These are phyloP conservation scores for Metschnikowia amazonensis DNA, from an alignment of 805 yeast species.

Conservation along the genomic window DNA sequence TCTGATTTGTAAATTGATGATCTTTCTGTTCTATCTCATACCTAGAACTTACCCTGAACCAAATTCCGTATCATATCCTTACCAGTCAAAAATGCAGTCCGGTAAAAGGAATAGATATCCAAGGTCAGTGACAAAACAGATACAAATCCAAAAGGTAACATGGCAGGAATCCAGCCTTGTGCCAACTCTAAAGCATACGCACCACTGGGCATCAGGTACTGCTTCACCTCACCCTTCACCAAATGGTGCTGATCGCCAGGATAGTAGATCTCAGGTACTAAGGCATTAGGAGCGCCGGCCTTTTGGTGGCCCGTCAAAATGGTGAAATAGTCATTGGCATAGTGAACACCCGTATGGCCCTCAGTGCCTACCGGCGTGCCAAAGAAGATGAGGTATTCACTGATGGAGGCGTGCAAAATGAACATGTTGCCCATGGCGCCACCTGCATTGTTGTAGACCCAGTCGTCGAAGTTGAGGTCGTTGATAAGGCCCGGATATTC, in stretches of 20 bases:
- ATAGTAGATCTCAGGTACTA: conserved; percentile 62
- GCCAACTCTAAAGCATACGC: conserved; percentile 91
- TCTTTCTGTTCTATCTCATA: no score
- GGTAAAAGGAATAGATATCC: conserved; percentile 64
- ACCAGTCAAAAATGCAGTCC: conserved; percentile 74
- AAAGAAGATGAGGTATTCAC: conserved; percentile 89
- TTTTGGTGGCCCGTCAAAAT: conserved; percentile 75
- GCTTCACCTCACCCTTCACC: conserved; percentile 69
- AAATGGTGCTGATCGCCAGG: conserved; percentile 90
- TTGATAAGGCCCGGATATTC: conserved; percentile 75
- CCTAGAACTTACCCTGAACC: conserved; percentile 63
- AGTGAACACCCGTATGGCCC: conserved; percentile 94
- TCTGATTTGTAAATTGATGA: no score
- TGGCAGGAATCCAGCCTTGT: conserved; percentile 97
- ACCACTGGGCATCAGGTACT: conserved; percentile 80
- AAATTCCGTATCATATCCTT: conserved; percentile 71
- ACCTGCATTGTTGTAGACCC: conserved; percentile 98
- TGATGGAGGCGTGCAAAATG: conserved; percentile 88
- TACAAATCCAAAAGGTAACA: conserved; percentile 93
- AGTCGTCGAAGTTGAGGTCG: conserved; percentile 69
- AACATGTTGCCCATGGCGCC: conserved; percentile 98
- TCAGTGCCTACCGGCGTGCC: conserved; percentile 94
- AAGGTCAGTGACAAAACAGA: conserved; percentile 77
- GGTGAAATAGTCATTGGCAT: conserved; percentile 96
- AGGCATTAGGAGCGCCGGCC: conserved; percentile 66